Evolutionary conservation across 192 early-diverging fungal species (phyloP), one percentile per base, ranked within the genome.

Genomic region (Oehlia diaphana): DNA sequence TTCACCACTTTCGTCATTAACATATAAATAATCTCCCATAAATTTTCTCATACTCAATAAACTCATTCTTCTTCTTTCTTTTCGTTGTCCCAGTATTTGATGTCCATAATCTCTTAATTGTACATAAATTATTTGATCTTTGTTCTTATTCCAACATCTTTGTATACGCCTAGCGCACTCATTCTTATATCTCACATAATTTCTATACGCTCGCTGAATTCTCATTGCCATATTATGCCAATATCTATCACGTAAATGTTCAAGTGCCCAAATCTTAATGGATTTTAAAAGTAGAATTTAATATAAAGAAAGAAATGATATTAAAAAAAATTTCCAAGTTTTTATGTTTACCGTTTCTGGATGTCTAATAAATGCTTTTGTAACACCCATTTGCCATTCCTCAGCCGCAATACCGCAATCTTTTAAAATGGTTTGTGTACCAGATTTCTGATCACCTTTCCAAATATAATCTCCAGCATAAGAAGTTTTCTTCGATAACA

Each of bases 381-480:
- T 94, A 4, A 89, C 91, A 44, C 98, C 98, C 72, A 99, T 89
- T 84, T 99, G 97, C 96, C 97, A 99, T 83, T 98, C 96, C 35
- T 94, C 91, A 8, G 87, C 70, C 33, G 90, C 88, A 77, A 99
- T 93, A 63, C 92, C 91, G 5, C 94, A 95, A 63, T 96, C 93
- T 80, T 94, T 88, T 70, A 99, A 89, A 78, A 99, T 97, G 66
- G 89, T 83, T 39, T 91, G 84, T 19, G 94, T 87, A 47, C 95
- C 97, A 26, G 91, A 85, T 77, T 89, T 84, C 63, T 89, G 63
- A 64, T 89, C 89, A 33, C 98, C 96, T 47, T 90, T 85, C 97
- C 96, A 98, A 8, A 85, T 90, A 77, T 93, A 91, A 80, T 94
- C 87, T 82, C 96, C 89, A 85, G 93, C 91, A 87, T 99, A 89